Base-by-base conservation (phyloP, 306 rosid species). In the Gastrolobium villosum region DNA sequence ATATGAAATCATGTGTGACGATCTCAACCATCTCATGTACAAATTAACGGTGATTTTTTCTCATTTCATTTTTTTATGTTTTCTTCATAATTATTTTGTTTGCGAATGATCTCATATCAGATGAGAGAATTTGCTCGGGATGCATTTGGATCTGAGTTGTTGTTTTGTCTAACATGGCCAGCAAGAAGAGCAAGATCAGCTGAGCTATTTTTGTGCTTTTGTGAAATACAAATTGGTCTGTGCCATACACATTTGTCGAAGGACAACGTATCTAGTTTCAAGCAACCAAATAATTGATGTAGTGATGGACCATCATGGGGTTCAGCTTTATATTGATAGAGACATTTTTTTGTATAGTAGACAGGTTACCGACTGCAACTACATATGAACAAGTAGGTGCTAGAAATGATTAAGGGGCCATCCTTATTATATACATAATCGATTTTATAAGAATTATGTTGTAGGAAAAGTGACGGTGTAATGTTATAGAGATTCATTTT, bases 231-330 rank as follows among this genome's bases (percentile, higher is more conserved):
- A 52, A 49, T 14, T 10, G 34, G 57, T 10, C 2, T 0, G 6
- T 8, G 48, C 74, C 10, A 49, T 55, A 6, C 31, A 20, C 45
- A 55, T 46, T 39, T 52, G 78, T 43, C 50, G 2, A 4, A 14
- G 43, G 48, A 26, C 57, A 41, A 40, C 13, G 62, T 35, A 48
- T 30, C 36, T 8, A 15, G 63, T 53, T 73, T 52, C 84, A 55
- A 32, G 84, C 35, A 74, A 36, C 5, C 70, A 55, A 64, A 80
- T 72, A 64, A 65, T 80, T 72, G 62, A 64, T 5, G 14, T 1
- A 37, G 30, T 56, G 52, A 60, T 49, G 60, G 13, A 37, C 66
- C 66, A 14, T 34, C 31, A 39, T 11, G 4, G 65, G 49, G 34
- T n/a, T 64, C 53, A 28, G 15, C 45, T 66, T 66, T 59, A 15